Conservation (phyloP, 352 stramenopile species). For the Elongisporangium undulatum region DNA sequence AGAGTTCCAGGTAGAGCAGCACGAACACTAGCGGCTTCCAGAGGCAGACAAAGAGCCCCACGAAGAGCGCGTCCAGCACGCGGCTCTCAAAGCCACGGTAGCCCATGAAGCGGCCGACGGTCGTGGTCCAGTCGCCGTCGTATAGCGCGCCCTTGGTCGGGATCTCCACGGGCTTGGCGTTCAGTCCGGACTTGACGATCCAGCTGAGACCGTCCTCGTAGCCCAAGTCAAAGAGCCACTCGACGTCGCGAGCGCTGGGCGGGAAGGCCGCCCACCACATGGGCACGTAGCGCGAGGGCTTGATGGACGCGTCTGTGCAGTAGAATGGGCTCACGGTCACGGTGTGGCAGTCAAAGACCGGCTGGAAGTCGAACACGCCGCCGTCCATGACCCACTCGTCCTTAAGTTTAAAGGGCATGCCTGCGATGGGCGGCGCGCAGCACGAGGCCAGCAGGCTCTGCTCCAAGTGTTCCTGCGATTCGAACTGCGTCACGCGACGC, state of each 20-base stretch:
- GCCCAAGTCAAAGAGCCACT: slow-evolving; percentile 85
- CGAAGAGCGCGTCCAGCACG: slow-evolving; percentile 68
- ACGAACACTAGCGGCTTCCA: slow-evolving; percentile 79
- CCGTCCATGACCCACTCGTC: slow-evolving; percentile 87
- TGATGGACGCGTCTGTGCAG: slow-evolving; percentile 85
- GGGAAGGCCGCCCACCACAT: slow-evolving; percentile 85
- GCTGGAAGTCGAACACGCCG: slow-evolving; percentile 80
- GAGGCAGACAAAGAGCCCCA: slow-evolving; percentile 66
- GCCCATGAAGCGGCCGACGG: slow-evolving; percentile 67
- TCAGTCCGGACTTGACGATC: slow-evolving; percentile 44
- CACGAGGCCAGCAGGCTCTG: slow-evolving; percentile 73
- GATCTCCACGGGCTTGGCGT: slow-evolving; percentile 33
- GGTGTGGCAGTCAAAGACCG: slow-evolving; percentile 62
- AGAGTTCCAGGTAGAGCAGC: slow-evolving; percentile 80
- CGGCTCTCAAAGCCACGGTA: slow-evolving; percentile 66
- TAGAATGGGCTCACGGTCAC: slow-evolving; percentile 86
- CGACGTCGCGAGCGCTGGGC: slow-evolving; percentile 53
- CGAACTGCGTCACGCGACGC: slow-evolving; percentile 60
- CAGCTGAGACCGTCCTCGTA: slow-evolving; percentile 76
- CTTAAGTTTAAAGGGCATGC: slow-evolving; percentile 77
- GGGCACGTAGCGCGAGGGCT: slow-evolving; percentile 86
- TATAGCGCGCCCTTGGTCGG: slow-evolving; percentile 52
- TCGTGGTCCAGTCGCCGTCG: slow-evolving; percentile 60
- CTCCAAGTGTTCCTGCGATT: slow-evolving; percentile 55
- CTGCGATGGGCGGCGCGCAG: slow-evolving; percentile 73